phyloP scores from a whole-genome alignment of 371 early-diverging fungal genomes.

The Dentiscutata heterogama region DNA sequence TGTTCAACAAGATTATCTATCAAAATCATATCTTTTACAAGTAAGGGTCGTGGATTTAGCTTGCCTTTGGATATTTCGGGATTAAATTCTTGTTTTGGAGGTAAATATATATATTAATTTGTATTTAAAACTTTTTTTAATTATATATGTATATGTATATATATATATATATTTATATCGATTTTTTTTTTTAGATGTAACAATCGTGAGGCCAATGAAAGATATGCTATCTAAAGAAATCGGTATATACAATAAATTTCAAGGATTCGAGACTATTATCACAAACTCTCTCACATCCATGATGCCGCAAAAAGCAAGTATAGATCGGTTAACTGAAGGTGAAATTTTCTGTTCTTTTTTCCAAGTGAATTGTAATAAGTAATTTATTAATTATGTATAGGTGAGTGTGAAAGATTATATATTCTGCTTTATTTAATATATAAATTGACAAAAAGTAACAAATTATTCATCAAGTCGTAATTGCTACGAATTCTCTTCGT shows the following conservation, averaged over 20 bases:
- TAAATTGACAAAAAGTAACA: too few species aligned
- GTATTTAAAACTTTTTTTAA: not conserved
- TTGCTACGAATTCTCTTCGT: not conserved
- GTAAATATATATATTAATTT: constrained; percentile 27
- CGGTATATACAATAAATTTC: constrained; percentile 74
- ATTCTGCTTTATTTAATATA: too few species aligned
- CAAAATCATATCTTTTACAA: constrained; percentile 79
- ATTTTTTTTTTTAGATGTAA: constrained; percentile 52
- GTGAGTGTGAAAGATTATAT: too few species aligned
- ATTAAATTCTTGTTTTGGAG: constrained; percentile 62
- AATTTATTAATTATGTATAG: not conserved
- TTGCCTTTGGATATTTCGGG: constrained; percentile 81
- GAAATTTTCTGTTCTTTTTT: not conserved
- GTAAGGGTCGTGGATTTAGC: constrained; percentile 88
- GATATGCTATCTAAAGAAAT: constrained; percentile 86
- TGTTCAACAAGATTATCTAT: constrained; percentile 84
- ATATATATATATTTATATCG: not conserved
- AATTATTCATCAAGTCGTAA: too few species aligned
- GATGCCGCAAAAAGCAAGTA: constrained; percentile 66
- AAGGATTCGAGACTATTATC: constrained; percentile 49
- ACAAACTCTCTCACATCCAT: constrained; percentile 66
- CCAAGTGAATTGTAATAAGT: not conserved
- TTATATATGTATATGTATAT: constrained; percentile 47
- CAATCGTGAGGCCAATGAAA: constrained; percentile 82
- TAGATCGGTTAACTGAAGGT: constrained; percentile 78